Evolutionary conservation across 495 filamentous ascomycete species (phyloP), one percentile per base, ranked within the genome.

Genomic region (Lophiostoma macrostomum): DNA sequence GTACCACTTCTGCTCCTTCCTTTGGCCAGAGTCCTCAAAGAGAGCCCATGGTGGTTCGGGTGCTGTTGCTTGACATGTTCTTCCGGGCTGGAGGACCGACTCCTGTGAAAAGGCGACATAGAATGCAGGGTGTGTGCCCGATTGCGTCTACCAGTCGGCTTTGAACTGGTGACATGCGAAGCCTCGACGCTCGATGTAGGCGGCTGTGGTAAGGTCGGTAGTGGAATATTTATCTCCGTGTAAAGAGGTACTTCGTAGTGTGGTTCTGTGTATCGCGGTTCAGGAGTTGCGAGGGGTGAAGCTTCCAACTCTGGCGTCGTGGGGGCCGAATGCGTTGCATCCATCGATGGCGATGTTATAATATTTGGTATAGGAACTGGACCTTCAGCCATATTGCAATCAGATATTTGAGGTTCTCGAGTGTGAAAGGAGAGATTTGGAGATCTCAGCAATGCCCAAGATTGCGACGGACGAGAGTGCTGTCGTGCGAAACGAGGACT

Each of bases 151-250:
- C n/a, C n/a, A n/a, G n/a, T n/a, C n/a, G n/a, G n/a, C n/a, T n/a
- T n/a, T n/a, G n/a, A n/a, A n/a, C n/a, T n/a, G n/a, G n/a, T n/a
- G n/a, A n/a, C n/a, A n/a, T n/a, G n/a, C n/a, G n/a, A 16, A 41
- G 18, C 31, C 34, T 38, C 14, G 28, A 16, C 30, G 45, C 7
- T 36, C 16, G 24, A 19, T 35, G 34, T 5, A 16, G 32, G 38
- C 14, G 7, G 53, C 23, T 57, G 18, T n/a, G 53, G 45, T 10
- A 50, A 3, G 13, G 36, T 45, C 28, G 53, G 53, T 8, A 57
- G 39, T 18, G 53, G 53, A 23, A 57, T 57, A 22, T 34, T 16
- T 8, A 57, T 57, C 24, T 57, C 53, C 5, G 53, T 57, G 53
- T 57, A 57, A n/a, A 57, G 53, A 0, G 53, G 53, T 31, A 50